phyloP scores from a whole-genome alignment of 2,329 filamentous ascomycete genomes.

The Fusarium xyrophilum region DNA sequence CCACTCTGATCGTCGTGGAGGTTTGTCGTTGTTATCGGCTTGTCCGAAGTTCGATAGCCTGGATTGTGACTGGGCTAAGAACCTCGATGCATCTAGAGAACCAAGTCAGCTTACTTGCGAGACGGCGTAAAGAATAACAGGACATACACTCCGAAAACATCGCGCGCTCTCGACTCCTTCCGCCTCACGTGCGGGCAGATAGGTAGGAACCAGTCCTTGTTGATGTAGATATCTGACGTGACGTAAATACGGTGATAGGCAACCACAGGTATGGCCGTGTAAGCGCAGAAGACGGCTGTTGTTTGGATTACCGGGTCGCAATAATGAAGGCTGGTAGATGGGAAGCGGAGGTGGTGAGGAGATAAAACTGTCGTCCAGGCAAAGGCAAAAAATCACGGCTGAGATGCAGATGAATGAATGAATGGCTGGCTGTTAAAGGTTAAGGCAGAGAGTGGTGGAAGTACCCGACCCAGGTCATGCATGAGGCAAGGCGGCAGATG shows the following conservation, averaged over 20 bases:
- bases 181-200: conserved; percentile 42
- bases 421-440: conserved; percentile 26
- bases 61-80: conserved; percentile 95
- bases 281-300: conserved; percentile 25
- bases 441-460: not conserved
- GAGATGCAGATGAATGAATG: conserved; percentile 27
- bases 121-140: not conserved
- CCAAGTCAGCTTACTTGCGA: conserved; percentile 20
- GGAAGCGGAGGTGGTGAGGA: conserved; percentile 8
- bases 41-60: conserved; percentile 77
- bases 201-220: conserved; percentile 12
- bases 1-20: conserved; percentile 45
- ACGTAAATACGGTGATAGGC: conserved; percentile 31
- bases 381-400: conserved; percentile 30
- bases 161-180: conserved; percentile 45
- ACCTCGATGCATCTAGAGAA: conserved; percentile 85
- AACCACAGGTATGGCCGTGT: conserved; percentile 21
- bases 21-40: conserved; percentile 53
- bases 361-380: conserved; percentile 13
- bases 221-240: conserved; percentile 30
- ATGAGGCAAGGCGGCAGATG: conserved; percentile 40
- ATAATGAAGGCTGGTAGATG: not conserved
- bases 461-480: conserved; percentile 38
- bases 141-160: conserved; percentile 82
- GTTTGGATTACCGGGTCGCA: conserved; percentile 4